A percentile compares a stretch with the other conserved stretches of the same genome.
These are phyloP conservation scores for Lipomyces chichibuensis DNA, from an alignment of 805 yeast genomes.

Conservation along the genomic window DNA sequence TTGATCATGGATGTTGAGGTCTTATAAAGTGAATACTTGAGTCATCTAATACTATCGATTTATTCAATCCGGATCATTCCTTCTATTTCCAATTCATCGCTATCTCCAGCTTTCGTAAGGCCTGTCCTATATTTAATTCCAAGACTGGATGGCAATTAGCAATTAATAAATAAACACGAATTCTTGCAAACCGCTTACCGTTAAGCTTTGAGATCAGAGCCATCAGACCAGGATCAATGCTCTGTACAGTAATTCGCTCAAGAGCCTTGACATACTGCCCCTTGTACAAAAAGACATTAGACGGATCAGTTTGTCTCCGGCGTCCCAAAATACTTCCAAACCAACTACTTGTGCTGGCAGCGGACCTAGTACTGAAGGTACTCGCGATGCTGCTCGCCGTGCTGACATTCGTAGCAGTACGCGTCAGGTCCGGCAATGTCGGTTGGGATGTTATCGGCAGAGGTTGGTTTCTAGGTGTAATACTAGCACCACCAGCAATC, in stretches of 20 bases:
- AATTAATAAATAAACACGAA: neutral
- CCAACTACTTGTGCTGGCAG: constrained; percentile 31
- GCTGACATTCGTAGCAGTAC: constrained; percentile 22
- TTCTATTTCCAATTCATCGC: constrained; percentile 34
- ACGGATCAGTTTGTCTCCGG: constrained; percentile 21
- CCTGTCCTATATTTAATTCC: constrained; percentile 35
- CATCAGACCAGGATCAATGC: constrained; percentile 34
- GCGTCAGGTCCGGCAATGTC: constrained; percentile 16
- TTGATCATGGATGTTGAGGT: neutral
- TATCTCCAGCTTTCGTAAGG: constrained; percentile 32
- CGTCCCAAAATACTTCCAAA: constrained; percentile 25
- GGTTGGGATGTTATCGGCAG: neutral
- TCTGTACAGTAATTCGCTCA: constrained; percentile 34
- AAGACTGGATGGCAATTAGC: constrained; percentile 12
- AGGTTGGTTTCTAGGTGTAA: constrained; percentile 7
- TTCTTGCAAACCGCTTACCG: constrained; percentile 9
- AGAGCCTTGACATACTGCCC: constrained; percentile 27
- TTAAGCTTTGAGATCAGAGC: constrained; percentile 31
- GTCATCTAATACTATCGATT: neutral
- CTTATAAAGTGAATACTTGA: neutral
- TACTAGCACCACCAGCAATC: constrained; percentile 3
- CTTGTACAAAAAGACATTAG: constrained; percentile 19
- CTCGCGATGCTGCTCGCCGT: constrained; percentile 22
- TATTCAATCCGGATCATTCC: neutral
- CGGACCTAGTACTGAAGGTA: constrained; percentile 21